These are phyloP conservation scores for Calvatia gigantea DNA, from an alignment of 768 basidiomycete species.

Conservation along the genomic window DNA sequence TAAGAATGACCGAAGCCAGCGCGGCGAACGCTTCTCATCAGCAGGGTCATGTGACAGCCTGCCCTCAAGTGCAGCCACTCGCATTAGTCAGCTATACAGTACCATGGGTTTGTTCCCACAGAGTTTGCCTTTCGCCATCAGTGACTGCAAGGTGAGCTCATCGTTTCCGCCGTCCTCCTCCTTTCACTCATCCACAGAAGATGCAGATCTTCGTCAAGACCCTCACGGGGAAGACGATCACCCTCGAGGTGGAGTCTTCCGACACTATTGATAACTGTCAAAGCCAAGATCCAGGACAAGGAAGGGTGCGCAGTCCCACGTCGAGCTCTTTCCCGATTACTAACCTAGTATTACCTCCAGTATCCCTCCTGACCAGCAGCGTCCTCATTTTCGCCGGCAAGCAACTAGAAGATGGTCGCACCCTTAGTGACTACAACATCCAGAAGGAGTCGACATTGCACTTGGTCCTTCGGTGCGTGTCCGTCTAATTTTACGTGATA, in stretches of 20 bases:
- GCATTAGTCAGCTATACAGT: constrained; percentile 24
- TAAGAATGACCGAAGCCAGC: no score
- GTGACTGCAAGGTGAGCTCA: constrained; percentile 29
- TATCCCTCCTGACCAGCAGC: constrained; percentile 94
- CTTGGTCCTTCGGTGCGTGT: constrained; percentile 84
- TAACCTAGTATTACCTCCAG: constrained; percentile 28
- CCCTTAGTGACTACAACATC: constrained; percentile 95
- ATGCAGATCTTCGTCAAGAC: constrained; percentile 69
- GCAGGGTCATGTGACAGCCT: constrained; percentile 23
- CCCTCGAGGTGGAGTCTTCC: constrained; percentile 96
- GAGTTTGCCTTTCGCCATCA: constrained; percentile 15
- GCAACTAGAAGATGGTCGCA: constrained; percentile 98
- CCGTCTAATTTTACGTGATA: constrained; percentile 1
- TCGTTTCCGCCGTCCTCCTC: constrained; percentile 12
- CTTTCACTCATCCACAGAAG: constrained; percentile 18
- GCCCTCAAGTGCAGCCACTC: constrained; percentile 40
- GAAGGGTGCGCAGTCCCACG: constrained; percentile 39
- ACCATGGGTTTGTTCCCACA: constrained; percentile 24
- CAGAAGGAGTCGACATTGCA: constrained; percentile 98
- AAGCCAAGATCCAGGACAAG: constrained; percentile 65
- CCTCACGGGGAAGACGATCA: constrained; percentile 96
- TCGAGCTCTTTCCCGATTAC: constrained; percentile 1
- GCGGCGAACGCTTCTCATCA: constrained; percentile 11
- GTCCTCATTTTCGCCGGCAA: constrained; percentile 97
- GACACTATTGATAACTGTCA: constrained; percentile 97